These are phyloP conservation scores for Codiaeum variegatum DNA, from an alignment of 441 rosid species.

Conservation along the genomic window DNA sequence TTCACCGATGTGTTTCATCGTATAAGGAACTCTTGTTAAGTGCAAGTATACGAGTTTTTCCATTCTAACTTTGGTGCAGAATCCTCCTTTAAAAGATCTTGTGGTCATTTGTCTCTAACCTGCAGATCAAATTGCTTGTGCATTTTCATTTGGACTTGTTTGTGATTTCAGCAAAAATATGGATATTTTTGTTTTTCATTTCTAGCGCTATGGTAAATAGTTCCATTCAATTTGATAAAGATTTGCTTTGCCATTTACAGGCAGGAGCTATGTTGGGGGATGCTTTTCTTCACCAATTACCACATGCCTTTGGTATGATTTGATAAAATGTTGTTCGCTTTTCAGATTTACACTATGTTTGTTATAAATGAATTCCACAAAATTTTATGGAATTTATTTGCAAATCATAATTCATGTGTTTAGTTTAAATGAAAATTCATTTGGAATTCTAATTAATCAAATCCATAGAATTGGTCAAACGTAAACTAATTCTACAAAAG, in stretches of 20 bases:
- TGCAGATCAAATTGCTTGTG: background rate
- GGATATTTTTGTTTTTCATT: background rate
- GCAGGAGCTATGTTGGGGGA: conserved; percentile 99
- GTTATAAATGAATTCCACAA: too few species aligned
- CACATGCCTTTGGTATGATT: conserved; percentile 92
- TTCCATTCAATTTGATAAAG: conserved; percentile 11
- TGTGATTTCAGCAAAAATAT: background rate
- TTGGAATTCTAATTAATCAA: too few species aligned
- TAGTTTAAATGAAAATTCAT: too few species aligned
- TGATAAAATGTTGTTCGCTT: conserved; percentile 10
- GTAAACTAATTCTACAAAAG: too few species aligned
- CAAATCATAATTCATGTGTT: too few species aligned
- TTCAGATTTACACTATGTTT: too few species aligned
- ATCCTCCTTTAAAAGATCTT: background rate
- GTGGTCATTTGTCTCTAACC: background rate
- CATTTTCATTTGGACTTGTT: background rate
- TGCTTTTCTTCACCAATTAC: conserved; percentile 98
- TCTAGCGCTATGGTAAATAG: conserved; percentile 10
- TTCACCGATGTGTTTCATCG: background rate
- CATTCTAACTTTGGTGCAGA: background rate
- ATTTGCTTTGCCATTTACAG: conserved; percentile 35
- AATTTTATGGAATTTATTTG: too few species aligned
- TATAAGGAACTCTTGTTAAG: conserved; percentile 1
- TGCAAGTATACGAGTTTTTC: background rate
- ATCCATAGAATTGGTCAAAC: too few species aligned